Evolutionary conservation across 2,329 filamentous ascomycete species (phyloP).

Genomic region (Cephalotrichum gorgonifer): DNA sequence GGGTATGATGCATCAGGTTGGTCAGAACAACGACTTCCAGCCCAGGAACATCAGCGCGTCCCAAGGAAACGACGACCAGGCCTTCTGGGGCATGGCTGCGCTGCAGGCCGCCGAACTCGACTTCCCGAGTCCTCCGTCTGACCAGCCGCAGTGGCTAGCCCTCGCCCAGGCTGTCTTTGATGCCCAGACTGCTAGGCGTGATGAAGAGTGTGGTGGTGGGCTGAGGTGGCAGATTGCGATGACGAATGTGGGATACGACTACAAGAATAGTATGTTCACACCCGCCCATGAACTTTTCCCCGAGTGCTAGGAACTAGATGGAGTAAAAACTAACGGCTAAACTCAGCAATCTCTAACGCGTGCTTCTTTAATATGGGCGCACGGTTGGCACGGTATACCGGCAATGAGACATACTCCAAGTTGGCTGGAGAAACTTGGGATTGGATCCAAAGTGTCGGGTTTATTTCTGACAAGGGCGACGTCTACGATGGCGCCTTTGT

Average conservation of each 20-base stretch:
- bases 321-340: neutral
- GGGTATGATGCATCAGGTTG: slow-evolving; percentile 48
- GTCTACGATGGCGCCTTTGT: slow-evolving; percentile 48
- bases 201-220: slow-evolving; percentile 54
- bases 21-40: slow-evolving; percentile 46
- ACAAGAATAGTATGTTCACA: slow-evolving; percentile 57
- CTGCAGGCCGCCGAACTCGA: slow-evolving; percentile 57
- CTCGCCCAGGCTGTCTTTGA: slow-evolving; percentile 63
- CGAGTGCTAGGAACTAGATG: neutral
- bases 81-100: slow-evolving; percentile 59
- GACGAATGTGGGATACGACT: slow-evolving; percentile 65
- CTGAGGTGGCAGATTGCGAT: slow-evolving; percentile 69
- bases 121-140: slow-evolving; percentile 46
- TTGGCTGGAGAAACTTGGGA: slow-evolving; percentile 46
- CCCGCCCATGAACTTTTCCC: neutral
- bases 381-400: slow-evolving; percentile 61
- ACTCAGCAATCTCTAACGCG: slow-evolving; percentile 46
- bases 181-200: slow-evolving; percentile 56
- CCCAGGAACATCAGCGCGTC: slow-evolving; percentile 47
- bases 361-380: slow-evolving; percentile 56
- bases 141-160: slow-evolving; percentile 49
- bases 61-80: slow-evolving; percentile 61
- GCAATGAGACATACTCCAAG: slow-evolving; percentile 52
- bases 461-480: slow-evolving; percentile 46
- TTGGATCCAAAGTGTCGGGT: slow-evolving; percentile 39